Evolutionary conservation across 768 basidiomycete genomes (phyloP).

Genomic region (Arthromyces matolae): DNA sequence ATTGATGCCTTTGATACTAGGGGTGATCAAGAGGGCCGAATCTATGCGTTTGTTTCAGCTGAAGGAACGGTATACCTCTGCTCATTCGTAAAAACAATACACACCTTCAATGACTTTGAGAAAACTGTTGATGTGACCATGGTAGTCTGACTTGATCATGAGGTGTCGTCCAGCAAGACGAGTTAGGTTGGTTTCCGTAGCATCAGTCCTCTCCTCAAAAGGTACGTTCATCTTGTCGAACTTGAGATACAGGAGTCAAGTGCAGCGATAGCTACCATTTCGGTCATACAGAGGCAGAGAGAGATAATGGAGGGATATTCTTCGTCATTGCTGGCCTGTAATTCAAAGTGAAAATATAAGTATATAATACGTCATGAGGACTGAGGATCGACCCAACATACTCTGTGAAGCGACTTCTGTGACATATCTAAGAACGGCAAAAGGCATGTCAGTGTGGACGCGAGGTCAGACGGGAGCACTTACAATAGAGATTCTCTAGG

Average conservation of each 20-base stretch:
- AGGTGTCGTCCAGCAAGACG: conserved; percentile 61
- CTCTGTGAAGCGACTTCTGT: too few relatives aligned
- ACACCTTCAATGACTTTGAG: conserved; percentile 61
- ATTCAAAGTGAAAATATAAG: too few relatives aligned
- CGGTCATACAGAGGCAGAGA: conserved; percentile 52
- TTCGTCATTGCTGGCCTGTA: conserved; percentile 63
- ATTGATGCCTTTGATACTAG: conserved; percentile 69
- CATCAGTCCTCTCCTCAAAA: conserved; percentile 59
- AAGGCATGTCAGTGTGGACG: too few relatives aligned
- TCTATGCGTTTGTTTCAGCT: conserved; percentile 55
- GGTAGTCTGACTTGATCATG: conserved; percentile 47
- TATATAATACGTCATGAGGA: too few relatives aligned
- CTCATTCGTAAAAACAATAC: neutral
- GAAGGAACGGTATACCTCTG: neutral
- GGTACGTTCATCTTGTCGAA: conserved; percentile 63
- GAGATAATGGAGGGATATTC: conserved; percentile 46
- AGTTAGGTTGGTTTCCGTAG: conserved; percentile 71
- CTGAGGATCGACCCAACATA: too few relatives aligned
- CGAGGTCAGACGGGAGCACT: too few relatives aligned
- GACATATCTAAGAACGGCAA: too few relatives aligned
- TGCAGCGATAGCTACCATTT: conserved; percentile 60
- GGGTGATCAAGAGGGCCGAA: conserved; percentile 45
- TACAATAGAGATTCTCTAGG: too few relatives aligned
- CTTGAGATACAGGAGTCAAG: conserved; percentile 68
- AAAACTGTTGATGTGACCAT: conserved; percentile 44